phyloP scores from a whole-genome alignment of 192 early-diverging fungal species.

The Phycomyces blakesleeanus region DNA sequence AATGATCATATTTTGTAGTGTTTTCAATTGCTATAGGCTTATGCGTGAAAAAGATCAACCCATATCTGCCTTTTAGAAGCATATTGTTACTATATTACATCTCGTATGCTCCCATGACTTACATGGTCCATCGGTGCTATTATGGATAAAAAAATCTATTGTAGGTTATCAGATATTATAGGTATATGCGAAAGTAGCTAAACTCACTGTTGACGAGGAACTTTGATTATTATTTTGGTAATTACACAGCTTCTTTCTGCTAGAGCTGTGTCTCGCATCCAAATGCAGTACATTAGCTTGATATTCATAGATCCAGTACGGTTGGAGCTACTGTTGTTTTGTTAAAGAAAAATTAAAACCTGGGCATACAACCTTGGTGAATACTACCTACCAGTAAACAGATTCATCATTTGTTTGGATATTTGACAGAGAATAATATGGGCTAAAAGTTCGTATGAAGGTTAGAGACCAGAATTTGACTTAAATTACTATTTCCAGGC shows the following conservation, averaged over 20 bases:
- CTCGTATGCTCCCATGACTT: neutral
- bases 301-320: neutral
- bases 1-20: constrained; percentile 7
- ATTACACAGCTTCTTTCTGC: neutral
- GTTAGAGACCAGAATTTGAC: neutral
- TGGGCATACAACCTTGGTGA: no score
- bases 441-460: neutral
- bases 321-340: neutral
- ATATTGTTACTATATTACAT: neutral
- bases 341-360: no score
- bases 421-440: neutral
- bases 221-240: neutral
- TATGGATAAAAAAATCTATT: neutral
- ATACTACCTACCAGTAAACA: neutral
- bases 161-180: neutral
- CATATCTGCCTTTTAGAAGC: neutral
- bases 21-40: neutral
- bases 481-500: neutral
- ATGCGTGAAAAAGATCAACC: neutral
- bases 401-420: neutral
- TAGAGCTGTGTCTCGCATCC: neutral
- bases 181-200: neutral
- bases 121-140: neutral
- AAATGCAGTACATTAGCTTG: neutral
- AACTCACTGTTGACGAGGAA: neutral